phyloP scores from a whole-genome alignment of 495 filamentous ascomycete genomes.

The Cryomyces antarcticus region DNA sequence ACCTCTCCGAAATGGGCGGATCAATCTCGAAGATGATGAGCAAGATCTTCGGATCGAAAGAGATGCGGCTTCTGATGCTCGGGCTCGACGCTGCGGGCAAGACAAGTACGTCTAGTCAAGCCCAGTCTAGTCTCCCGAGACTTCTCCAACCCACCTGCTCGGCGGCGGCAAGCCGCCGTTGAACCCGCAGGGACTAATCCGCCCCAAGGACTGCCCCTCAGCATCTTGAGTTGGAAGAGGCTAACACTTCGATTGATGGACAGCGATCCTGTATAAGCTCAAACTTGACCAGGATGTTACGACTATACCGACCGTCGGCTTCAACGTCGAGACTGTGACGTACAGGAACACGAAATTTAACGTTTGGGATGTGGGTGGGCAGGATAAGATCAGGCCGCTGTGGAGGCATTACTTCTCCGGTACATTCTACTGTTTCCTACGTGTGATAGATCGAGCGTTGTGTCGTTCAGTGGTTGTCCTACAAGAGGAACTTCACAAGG shows the following conservation, averaged over 20 bases:
- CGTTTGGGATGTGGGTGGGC: conserved; percentile 97
- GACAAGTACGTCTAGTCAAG: conserved; percentile 41
- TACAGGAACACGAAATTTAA: conserved; percentile 99
- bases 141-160: not conserved
- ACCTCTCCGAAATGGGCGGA: conserved; percentile 39
- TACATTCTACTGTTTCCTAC: conserved; percentile 19
- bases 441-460: too few species aligned
- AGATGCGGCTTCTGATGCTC: conserved; percentile 96
- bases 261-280: conserved; percentile 96
- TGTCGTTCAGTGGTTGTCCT: too few species aligned
- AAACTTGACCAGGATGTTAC: conserved; percentile 96
- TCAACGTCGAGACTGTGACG: conserved; percentile 98
- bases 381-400: conserved; percentile 95
- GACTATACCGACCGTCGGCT: conserved; percentile 97
- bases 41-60: conserved; percentile 97
- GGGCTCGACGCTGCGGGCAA: conserved; percentile 95
- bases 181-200: not conserved
- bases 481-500: too few species aligned
- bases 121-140: not conserved
- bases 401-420: conserved; percentile 99
- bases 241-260: not conserved
- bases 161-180: not conserved
- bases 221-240: too few species aligned
- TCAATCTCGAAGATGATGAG: conserved; percentile 75
- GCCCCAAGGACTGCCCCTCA: not conserved